Evolutionary conservation across 2,329 filamentous ascomycete species (phyloP).

Genomic region (Penicillium sp.): DNA sequence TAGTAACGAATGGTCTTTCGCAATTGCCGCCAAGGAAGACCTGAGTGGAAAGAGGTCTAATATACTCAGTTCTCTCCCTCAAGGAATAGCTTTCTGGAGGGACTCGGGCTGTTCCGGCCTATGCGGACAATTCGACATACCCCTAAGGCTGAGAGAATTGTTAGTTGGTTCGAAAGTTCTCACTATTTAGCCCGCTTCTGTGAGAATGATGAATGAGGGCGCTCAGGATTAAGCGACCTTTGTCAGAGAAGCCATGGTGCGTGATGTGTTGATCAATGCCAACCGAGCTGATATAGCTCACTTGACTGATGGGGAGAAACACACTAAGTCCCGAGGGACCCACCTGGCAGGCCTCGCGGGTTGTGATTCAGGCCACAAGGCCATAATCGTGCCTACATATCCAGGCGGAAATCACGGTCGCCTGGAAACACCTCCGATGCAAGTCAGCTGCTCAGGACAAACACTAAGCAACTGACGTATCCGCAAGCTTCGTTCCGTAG

Average conservation of each 20-base stretch:
- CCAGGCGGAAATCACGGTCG: slow-evolving; percentile 20
- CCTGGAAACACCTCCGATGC: slow-evolving; percentile 17
- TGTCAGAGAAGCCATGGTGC: not conserved
- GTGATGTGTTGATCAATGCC: too few species aligned
- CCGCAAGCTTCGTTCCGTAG: slow-evolving; percentile 29
- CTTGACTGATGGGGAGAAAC: not conserved
- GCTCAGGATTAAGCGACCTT: not conserved
- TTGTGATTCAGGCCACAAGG: not conserved
- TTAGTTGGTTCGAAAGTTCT: not conserved
- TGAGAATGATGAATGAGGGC: not conserved
- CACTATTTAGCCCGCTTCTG: not conserved
- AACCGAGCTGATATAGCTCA: too few species aligned
- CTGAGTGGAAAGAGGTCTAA: not conserved
- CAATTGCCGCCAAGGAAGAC: not conserved
- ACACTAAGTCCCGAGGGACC: not conserved
- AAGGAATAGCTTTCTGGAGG: not conserved
- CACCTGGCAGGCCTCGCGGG: not conserved
- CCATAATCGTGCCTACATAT: slow-evolving; percentile 19
- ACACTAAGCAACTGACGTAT: slow-evolving; percentile 35
- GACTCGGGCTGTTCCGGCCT: not conserved
- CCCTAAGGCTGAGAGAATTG: not conserved
- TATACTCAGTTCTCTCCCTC: not conserved
- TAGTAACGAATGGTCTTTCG: not conserved
- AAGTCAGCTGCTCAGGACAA: slow-evolving; percentile 27
- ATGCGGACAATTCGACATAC: not conserved